Base-by-base conservation (phyloP, 371 early-diverging fungal genomes). In the Rhizomucor miehei region DNA sequence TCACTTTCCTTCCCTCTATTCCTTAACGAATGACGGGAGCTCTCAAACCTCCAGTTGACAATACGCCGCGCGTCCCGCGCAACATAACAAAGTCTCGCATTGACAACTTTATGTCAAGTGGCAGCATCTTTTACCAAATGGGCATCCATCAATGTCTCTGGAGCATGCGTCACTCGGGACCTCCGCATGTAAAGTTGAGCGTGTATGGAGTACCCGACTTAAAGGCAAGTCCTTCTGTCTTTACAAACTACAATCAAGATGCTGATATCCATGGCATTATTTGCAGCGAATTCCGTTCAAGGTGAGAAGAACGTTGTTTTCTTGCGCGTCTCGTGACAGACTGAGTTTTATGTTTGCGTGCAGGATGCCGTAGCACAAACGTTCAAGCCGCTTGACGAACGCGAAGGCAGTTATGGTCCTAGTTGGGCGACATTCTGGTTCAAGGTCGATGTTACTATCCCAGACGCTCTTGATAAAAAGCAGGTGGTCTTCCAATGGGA, bases 381-480 rank as follows among this genome's bases (percentile, higher is more conserved):
- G 21, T 77, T 73, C 62, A 46, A 65, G 52, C 49, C 57, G 12
- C 62, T 73, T 24, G 53, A 41, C 21, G 23, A 65, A 14, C 60
- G 59, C n/a, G 60, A 65, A 14, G 59, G 55, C 36, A 54, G 47
- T 1, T 77, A 73, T 60, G 77, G 74, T 1, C 77, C 77, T 1
- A 77, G 74, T 34, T 86, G 91, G 92, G 86, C 91, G 10, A 93
- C 95, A 0, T 91, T 91, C 58, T 95, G 97, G 97, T 93, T 94
- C 59, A 78, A 81, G 37, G 67, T 92, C 8, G 59, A 59, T 9
- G 60, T 91, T 16, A 60, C 49, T 6, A 75, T 97, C 6, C 95
- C 94, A 8, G 54, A 71, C 4, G 69, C 71, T 35, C 83, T 86
- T 72, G 73, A 66, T 4, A 87, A 86, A 25, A 70, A 90, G 41